Conservation (phyloP, 441 rosid genomes). For the Isatis lusitanica region DNA sequence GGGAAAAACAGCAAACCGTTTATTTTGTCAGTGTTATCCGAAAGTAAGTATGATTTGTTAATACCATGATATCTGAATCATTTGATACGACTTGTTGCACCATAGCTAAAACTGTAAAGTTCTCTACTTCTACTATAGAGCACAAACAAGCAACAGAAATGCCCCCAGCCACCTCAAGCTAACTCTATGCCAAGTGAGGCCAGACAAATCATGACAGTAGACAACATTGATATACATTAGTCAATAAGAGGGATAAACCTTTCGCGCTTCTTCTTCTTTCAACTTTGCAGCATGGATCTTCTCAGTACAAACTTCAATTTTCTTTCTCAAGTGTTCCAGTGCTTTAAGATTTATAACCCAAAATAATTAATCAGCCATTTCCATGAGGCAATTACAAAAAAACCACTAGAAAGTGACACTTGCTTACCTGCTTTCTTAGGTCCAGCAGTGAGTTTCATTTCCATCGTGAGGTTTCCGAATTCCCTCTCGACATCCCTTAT, state of each 20-base stretch:
- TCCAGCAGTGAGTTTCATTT: conserved; percentile 95
- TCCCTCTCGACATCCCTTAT: conserved; percentile 90
- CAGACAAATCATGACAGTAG: conserved; percentile 2
- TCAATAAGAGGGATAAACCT: conserved; percentile 51
- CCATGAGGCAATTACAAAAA: conserved; percentile 1
- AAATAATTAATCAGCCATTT: conserved; percentile 22
- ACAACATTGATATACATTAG: not conserved
- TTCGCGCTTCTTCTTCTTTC: conserved; percentile 76
- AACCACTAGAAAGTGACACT: not conserved
- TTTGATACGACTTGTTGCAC: not conserved
- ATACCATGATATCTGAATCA: not conserved
- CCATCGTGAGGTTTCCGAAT: conserved; percentile 69
- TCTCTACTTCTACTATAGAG: not conserved
- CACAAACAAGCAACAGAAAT: not conserved
- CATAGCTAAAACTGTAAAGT: conserved; percentile 1
- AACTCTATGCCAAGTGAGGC: not conserved
- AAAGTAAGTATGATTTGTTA: not conserved
- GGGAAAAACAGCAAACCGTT: not conserved
- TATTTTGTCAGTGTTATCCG: not conserved
- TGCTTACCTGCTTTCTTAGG: conserved; percentile 86
- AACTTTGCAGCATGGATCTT: conserved; percentile 66
- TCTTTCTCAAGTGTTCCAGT: conserved; percentile 84
- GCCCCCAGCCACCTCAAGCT: not conserved
- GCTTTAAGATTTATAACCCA: conserved; percentile 54
- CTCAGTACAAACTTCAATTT: conserved; percentile 76